These are phyloP conservation scores for Lepraria neglecta DNA, from an alignment of 495 filamentous ascomycete species.

Conservation along the genomic window DNA sequence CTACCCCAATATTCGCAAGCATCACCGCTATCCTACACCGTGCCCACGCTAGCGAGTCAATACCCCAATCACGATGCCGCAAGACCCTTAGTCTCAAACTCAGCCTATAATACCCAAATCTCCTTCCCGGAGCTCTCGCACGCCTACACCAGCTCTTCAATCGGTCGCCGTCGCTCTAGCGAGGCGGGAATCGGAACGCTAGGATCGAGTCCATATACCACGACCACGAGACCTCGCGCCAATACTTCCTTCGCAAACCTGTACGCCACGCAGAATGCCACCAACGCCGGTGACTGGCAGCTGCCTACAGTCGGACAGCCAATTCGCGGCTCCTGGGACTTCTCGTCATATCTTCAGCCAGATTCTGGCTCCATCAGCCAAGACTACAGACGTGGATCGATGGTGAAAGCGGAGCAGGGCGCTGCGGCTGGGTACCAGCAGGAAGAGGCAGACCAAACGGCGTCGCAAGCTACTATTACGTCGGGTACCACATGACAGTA, in stretches of 20 bases:
- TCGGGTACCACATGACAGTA: background rate
- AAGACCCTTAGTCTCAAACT: background rate
- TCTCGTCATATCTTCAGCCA: background rate
- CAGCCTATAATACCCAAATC: slow-evolving; percentile 4
- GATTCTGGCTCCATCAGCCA: background rate
- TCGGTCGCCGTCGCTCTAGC: slow-evolving; percentile 9
- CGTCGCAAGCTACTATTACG: background rate
- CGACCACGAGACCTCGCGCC: slow-evolving; percentile 7
- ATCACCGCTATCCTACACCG: slow-evolving; percentile 2
- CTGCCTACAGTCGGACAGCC: background rate
- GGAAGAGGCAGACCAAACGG: background rate
- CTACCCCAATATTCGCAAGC: slow-evolving; percentile 9
- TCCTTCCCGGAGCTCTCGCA: slow-evolving; percentile 11
- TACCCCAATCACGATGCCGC: slow-evolving; percentile 2
- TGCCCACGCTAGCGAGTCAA: background rate
- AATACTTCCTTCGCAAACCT: slow-evolving; percentile 10
- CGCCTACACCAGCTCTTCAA: slow-evolving; percentile 12
- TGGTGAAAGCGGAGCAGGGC: background rate
- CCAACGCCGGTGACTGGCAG: background rate
- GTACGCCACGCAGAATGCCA: slow-evolving; percentile 5
- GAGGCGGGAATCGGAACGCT: background rate
- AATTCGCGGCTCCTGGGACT: background rate
- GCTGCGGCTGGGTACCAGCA: background rate
- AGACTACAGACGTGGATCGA: slow-evolving; percentile 9
- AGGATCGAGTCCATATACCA: background rate